Evolutionary conservation across 768 basidiomycete species (phyloP).

Genomic region (Agrocybe chaxingu): DNA sequence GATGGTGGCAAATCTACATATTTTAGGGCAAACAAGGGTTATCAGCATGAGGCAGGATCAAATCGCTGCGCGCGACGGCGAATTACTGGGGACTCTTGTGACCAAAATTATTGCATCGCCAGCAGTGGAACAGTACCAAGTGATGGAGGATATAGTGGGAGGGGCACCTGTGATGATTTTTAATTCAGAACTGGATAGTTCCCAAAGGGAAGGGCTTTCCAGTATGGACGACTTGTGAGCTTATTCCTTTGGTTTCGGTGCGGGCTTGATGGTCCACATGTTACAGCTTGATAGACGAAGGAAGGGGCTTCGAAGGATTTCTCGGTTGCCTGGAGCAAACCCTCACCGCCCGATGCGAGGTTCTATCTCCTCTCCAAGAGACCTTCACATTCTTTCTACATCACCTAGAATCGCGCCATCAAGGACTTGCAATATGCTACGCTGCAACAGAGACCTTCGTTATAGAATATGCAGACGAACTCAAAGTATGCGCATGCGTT

Average conservation of each 20-base stretch:
- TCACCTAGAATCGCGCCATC: neutral
- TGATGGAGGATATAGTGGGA: too few species aligned
- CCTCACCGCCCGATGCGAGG: neutral
- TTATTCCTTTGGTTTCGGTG: too few species aligned
- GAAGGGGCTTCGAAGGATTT: neutral
- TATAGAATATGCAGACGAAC: neutral
- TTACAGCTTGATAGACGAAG: neutral
- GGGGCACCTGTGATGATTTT: too few species aligned
- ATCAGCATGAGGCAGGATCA: neutral
- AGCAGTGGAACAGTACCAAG: neutral
- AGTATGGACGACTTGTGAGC: too few species aligned
- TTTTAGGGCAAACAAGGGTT: neutral
- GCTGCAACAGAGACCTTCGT: neutral
- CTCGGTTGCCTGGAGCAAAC: neutral
- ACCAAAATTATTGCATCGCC: neutral
- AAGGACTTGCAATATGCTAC: neutral
- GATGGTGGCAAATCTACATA: neutral
- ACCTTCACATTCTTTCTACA: neutral
- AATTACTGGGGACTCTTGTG: neutral
- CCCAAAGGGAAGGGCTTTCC: too few species aligned
- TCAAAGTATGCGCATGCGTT: neutral
- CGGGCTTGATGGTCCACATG: neutral
- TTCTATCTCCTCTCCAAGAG: neutral
- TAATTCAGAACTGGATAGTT: too few species aligned
- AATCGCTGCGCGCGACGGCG: neutral